A percentile compares a stretch with the other conserved stretches of the same genome.
These are phyloP conservation scores for Barbatosphaeria neglecta DNA, from an alignment of 495 filamentous ascomycete genomes.

Conservation along the genomic window DNA sequence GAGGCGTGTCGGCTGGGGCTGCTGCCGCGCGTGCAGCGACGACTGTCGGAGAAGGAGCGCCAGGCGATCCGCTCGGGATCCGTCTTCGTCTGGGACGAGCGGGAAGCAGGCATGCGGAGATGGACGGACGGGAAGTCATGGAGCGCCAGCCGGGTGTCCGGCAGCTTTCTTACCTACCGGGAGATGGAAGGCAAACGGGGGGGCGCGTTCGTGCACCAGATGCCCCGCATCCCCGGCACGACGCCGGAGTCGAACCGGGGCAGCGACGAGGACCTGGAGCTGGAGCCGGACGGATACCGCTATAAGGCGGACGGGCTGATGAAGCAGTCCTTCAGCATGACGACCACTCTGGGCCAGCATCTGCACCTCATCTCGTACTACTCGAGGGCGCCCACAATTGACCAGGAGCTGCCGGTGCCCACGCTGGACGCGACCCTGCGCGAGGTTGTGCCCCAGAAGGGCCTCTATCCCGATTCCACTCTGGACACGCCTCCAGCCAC, in stretches of 20 bases:
- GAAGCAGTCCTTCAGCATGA: conserved; percentile 99
- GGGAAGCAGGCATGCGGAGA: conserved; percentile 93
- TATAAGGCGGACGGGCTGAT: conserved; percentile 96
- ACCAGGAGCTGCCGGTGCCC: conserved; percentile 61
- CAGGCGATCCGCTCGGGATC: conserved; percentile 91
- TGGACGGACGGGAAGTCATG: conserved; percentile 99
- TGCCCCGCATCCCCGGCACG: conserved; percentile 46
- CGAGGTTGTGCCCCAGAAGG: conserved; percentile 74
- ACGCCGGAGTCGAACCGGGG: conserved; percentile 68
- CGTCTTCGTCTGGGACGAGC: conserved; percentile 97
- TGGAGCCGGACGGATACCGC: conserved; percentile 88
- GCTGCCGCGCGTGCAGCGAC: conserved; percentile 80
- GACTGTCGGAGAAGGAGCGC: conserved; percentile 93
- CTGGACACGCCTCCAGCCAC: conserved; percentile 62
- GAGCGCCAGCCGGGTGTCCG: conserved; percentile 95
- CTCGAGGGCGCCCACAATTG: conserved; percentile 58
- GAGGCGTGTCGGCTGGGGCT: conserved; percentile 89
- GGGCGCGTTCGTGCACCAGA: conserved; percentile 43
- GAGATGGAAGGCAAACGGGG: conserved; percentile 96
- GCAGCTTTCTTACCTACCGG: conserved; percentile 92
- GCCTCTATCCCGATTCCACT: conserved; percentile 96
- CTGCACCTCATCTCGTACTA: conserved; percentile 96
- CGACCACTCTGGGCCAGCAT: conserved; percentile 78
- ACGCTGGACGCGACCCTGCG: conserved; percentile 69
- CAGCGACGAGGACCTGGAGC: conserved; percentile 70